These are phyloP conservation scores for Pseudocercospora fuligena DNA, from an alignment of 2,329 filamentous ascomycete genomes.

Conservation along the genomic window DNA sequence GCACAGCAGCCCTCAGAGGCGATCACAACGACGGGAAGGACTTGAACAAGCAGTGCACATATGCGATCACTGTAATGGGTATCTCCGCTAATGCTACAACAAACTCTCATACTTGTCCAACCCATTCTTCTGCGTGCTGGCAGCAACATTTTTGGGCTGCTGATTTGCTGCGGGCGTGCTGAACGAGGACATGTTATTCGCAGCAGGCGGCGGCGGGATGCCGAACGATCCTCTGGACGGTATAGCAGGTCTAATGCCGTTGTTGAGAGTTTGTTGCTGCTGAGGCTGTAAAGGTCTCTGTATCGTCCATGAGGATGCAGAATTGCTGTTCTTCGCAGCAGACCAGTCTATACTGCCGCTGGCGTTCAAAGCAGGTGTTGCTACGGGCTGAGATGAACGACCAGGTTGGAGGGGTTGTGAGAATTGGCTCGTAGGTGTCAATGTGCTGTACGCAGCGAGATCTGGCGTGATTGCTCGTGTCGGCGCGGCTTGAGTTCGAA, in stretches of 20 bases:
- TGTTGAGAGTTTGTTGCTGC: slow-evolving; percentile 15
- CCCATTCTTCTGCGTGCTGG: slow-evolving; percentile 43
- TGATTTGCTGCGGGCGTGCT: slow-evolving; percentile 44
- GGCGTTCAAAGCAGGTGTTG: background rate
- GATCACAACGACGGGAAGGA: background rate
- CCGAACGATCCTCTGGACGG: slow-evolving; percentile 25
- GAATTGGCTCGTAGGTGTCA: slow-evolving; percentile 46
- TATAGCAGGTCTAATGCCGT: slow-evolving; percentile 20
- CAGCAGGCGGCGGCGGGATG: slow-evolving; percentile 38
- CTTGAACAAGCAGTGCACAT: background rate
- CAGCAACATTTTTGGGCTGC: slow-evolving; percentile 36
- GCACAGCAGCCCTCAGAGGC: background rate
- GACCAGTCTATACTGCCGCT: slow-evolving; percentile 58
- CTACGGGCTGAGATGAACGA: slow-evolving; percentile 5
- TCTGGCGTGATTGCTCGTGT: slow-evolving; percentile 43
- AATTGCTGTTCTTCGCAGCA: slow-evolving; percentile 39
- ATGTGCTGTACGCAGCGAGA: slow-evolving; percentile 40
- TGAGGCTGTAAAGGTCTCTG: background rate
- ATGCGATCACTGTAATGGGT: background rate
- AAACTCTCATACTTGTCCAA: slow-evolving; percentile 73
- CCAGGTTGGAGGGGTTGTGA: slow-evolving; percentile 45
- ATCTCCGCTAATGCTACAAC: slow-evolving; percentile 48
- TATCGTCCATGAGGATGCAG: slow-evolving; percentile 20
- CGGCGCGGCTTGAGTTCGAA: slow-evolving; percentile 25
- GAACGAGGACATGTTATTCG: slow-evolving; percentile 42